Conservation (phyloP, 352 stramenopile species). For the Phytophthora pini region DNA sequence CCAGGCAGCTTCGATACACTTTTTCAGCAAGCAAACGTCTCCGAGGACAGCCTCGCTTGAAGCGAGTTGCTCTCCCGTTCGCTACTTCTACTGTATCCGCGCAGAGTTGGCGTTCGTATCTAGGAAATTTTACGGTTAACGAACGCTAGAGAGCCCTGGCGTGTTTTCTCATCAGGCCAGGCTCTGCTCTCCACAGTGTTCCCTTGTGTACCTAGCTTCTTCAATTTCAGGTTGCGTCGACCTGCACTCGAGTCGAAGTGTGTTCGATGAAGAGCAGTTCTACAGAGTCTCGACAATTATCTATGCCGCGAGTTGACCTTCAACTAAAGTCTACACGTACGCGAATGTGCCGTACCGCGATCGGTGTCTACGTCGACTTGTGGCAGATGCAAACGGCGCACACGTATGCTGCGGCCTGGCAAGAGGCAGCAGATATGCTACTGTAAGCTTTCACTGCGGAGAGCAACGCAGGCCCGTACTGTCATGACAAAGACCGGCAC, state of each 20-base stretch:
- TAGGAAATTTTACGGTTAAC: background rate
- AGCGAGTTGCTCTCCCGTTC: background rate
- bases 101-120: background rate
- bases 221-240: background rate
- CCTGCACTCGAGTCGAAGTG: background rate
- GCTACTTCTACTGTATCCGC: too few relatives aligned
- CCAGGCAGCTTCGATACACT: background rate
- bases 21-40: constrained; percentile 9
- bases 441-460: background rate
- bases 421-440: background rate
- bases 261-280: constrained; percentile 4
- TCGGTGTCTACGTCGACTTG: background rate
- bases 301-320: constrained; percentile 26
- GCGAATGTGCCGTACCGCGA: too few relatives aligned
- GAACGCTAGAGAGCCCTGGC: constrained; percentile 6
- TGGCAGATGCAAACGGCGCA: background rate
- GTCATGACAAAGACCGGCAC: too few relatives aligned
- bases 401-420: background rate
- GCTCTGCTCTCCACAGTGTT: constrained; percentile 12
- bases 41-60: background rate
- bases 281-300: constrained; percentile 11
- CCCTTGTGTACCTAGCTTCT: too few relatives aligned
- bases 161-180: constrained; percentile 1
- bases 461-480: too few relatives aligned
- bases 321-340: constrained; percentile 1